These are phyloP conservation scores for Boletus calvinii DNA, from an alignment of 1,284 basidiomycete species.

Conservation along the genomic window DNA sequence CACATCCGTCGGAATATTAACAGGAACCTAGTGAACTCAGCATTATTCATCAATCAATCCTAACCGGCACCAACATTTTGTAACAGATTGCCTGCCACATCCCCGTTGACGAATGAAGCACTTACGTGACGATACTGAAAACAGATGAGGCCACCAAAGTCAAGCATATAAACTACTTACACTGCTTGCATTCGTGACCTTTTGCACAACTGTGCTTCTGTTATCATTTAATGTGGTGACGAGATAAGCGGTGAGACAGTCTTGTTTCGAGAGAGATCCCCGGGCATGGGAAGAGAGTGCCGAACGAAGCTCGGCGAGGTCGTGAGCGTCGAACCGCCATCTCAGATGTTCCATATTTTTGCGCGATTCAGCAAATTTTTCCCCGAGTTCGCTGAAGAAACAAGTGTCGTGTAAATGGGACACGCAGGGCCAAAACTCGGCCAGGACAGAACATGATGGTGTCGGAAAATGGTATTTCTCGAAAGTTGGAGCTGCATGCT, in stretches of 20 bases:
- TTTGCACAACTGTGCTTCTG: constrained; percentile 5
- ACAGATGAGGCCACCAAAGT: background rate
- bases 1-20: constrained; percentile 16
- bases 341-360: constrained; percentile 15
- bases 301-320: constrained; percentile 20
- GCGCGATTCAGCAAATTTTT: constrained; percentile 13
- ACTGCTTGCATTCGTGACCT: constrained; percentile 30
- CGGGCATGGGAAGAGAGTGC: constrained; percentile 5
- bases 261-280: constrained; percentile 28
- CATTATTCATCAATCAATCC: background rate
- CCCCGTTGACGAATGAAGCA: constrained; percentile 19
- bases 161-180: constrained; percentile 22
- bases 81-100: constrained; percentile 30
- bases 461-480: constrained; percentile 20
- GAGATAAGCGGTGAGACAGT: constrained; percentile 36
- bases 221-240: constrained; percentile 25
- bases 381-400: constrained; percentile 16
- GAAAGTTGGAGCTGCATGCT: constrained; percentile 21
- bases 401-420: constrained; percentile 21
- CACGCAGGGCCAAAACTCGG: constrained; percentile 17
- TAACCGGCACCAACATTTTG: constrained; percentile 25
- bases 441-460: constrained; percentile 1
- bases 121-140: constrained; percentile 29
- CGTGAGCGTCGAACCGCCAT: constrained; percentile 20
- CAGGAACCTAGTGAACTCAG: constrained; percentile 15